A percentile compares a stretch with the other conserved stretches of the same genome.
These are phyloP conservation scores for Boletus reticuloceps DNA, from an alignment of 768 basidiomycete species.

Conservation along the genomic window DNA sequence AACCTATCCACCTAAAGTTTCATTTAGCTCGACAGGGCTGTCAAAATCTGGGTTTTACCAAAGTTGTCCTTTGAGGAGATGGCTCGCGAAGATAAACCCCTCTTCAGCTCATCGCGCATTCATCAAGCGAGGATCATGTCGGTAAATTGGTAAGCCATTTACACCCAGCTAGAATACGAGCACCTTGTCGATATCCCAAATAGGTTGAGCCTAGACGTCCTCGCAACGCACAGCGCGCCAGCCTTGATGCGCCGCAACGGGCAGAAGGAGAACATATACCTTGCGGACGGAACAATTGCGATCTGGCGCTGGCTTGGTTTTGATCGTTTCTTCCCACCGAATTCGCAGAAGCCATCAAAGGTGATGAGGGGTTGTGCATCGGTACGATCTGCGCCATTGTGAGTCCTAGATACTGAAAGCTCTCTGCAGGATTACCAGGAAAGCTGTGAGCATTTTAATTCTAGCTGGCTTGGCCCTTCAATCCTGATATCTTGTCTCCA, in stretches of 20 bases:
- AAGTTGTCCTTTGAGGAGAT: conserved; percentile 36
- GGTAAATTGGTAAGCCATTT: conserved; percentile 50
- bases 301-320: conserved; percentile 71
- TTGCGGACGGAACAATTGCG: conserved; percentile 49
- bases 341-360: conserved; percentile 31
- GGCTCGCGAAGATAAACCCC: conserved; percentile 68
- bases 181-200: background rate
- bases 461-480: background rate
- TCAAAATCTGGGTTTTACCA: conserved; percentile 74
- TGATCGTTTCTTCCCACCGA: conserved; percentile 60
- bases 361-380: conserved; percentile 58
- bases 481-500: conserved; percentile 4
- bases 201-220: conserved; percentile 58
- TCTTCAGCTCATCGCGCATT: conserved; percentile 66
- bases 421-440: conserved; percentile 68
- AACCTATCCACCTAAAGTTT: background rate
- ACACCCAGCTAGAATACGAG: background rate
- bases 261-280: conserved; percentile 23
- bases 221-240: conserved; percentile 54
- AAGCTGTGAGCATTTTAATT: conserved; percentile 50
- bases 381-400: conserved; percentile 36
- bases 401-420: background rate
- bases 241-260: conserved; percentile 40
- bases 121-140: conserved; percentile 66
- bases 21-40: conserved; percentile 61